Base-by-base conservation (phyloP, 2,329 filamentous ascomycete genomes). In the Metarhizium humberi region DNA sequence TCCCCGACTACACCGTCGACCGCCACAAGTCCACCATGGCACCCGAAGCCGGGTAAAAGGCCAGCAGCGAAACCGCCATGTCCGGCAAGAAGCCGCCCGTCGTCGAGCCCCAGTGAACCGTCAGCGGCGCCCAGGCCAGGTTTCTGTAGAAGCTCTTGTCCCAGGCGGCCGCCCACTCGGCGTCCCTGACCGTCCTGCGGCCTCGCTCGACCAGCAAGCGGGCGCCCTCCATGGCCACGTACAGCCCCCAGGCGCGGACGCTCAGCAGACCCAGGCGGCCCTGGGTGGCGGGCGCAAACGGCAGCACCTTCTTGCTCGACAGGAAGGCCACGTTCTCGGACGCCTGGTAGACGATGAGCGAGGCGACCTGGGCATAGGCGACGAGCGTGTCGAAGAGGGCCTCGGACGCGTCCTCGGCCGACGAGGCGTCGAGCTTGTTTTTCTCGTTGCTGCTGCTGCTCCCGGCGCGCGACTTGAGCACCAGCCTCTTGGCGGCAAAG, bases 271-370 rank as follows among this genome's bases (percentile, higher is more conserved):
- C 86, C 66, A 86, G 84, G 61, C 73, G 76, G 32, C 69, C 78
- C 67, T 88, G 79, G 50, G 78, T 79, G 50, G 79, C 76, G 14
- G 78, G 75, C 6, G 71, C 70, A 72, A 81, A 78, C 16, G 72
- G 76, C 52, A 96, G 67, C 3, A 95, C 80, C 20, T 86, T 85
- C 69, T 91, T 91, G 57, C 77, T 76, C 3, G 84, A 78, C 42
- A 97, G 78, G 73, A 87, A 95, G 16, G 87, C 87, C 43, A 80
- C 78, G 72, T 96, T 96, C 75, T 99, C 94, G 45, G 92, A 77
- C 1, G 81, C 73, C 71, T 96, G 91, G 74, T 88, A 95, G 10
- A 75, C 67, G 10, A 87, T 71, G 68, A 88, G 87, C 11, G 82
- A 77, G 11, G 78, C 60, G 20, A 96, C 81, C 69, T 94, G 88